Base-by-base conservation (phyloP, 1,139 yeast species). In the Blastobotrys ciferrii region DNA sequence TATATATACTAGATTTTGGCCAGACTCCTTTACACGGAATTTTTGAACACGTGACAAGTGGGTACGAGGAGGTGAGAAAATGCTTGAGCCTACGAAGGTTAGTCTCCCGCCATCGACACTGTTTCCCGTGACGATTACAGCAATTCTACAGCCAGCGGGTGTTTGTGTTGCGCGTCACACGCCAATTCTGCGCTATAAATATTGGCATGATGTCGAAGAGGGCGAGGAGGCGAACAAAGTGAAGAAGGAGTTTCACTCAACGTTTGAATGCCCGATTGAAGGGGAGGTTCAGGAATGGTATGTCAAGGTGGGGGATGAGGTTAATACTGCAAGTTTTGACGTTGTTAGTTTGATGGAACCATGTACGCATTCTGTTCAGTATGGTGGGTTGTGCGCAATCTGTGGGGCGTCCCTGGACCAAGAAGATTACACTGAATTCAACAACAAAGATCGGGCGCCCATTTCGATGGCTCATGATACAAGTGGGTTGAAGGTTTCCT, bases 321-420 rank as follows among this genome's bases (percentile, higher is more conserved):
- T 91, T 6, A 70, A 72, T 18, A 78, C 78, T 53, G 58, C 74
- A 19, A 77, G 75, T 4, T 71, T 74, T 32, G 47, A 50, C 20
- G 47, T 89, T 23, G 76, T 82, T 36, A 69, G 74, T 42, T 75
- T 92, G 13, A 67, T 73, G 42, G 97, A 94, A 63, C 91, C 95
- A 0, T 92, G 99, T 62, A 76, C 88, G 9, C 99, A 92, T 65
- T 81, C 94, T 1, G 92, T 94, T n/a, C 97, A 92, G 59, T 92
- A 85, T 62, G 96, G 95, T 14, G 98, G 98, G 0, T 73, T 92
- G 42, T 92, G 99, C 71, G 98, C 97, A 0, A 70, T 89, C 31
- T 92, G 99, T 67, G 98, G 98, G 5, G 80, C 80, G 52, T 77
- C 87, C 2, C 77, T 91, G n/a, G 91, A 82, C 50, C 94, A 83